These are phyloP conservation scores for Jaenimonas drosophilae DNA, from an alignment of 208 protist species.

Conservation along the genomic window DNA sequence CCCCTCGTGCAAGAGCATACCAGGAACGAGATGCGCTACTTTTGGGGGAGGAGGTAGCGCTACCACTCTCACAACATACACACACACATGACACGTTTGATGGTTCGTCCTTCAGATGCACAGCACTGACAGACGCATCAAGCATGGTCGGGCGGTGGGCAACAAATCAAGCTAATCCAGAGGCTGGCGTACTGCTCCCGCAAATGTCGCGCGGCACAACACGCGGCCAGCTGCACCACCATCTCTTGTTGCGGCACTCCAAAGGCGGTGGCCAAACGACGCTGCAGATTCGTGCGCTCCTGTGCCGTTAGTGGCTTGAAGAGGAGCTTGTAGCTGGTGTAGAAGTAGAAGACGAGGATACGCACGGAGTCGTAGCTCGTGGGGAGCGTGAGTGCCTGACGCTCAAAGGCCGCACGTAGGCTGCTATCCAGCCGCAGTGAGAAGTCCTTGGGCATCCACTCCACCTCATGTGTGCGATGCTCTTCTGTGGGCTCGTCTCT, in stretches of 20 bases:
- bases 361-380: slow-evolving; percentile 17
- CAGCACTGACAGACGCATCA: too few species aligned
- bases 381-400: slow-evolving; percentile 5
- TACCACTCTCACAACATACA: too few species aligned
- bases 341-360: slow-evolving; percentile 17
- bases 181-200: slow-evolving; percentile 8
- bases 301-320: slow-evolving; percentile 13
- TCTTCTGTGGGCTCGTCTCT: too few species aligned
- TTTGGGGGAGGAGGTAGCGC: too few species aligned
- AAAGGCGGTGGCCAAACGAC: slow-evolving; percentile 16
- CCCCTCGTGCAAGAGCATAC: too few species aligned
- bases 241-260: slow-evolving; percentile 12
- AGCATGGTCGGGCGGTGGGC: too few species aligned
- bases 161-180: slow-evolving; percentile 6
- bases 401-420: slow-evolving; percentile 15
- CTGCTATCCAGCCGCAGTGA: slow-evolving; percentile 4
- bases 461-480: too few species aligned
- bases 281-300: slow-evolving; percentile 19
- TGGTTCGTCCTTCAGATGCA: too few species aligned
- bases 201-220: slow-evolving; percentile 17
- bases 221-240: slow-evolving; percentile 14
- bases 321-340: slow-evolving; percentile 10
- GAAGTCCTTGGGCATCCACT: too few species aligned
- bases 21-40: too few species aligned
- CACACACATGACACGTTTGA: too few species aligned